Evolutionary conservation across 177 flowering plant species (phyloP), one percentile per base, ranked within the genome.

Genomic region (Tripterygium wilfordii): DNA sequence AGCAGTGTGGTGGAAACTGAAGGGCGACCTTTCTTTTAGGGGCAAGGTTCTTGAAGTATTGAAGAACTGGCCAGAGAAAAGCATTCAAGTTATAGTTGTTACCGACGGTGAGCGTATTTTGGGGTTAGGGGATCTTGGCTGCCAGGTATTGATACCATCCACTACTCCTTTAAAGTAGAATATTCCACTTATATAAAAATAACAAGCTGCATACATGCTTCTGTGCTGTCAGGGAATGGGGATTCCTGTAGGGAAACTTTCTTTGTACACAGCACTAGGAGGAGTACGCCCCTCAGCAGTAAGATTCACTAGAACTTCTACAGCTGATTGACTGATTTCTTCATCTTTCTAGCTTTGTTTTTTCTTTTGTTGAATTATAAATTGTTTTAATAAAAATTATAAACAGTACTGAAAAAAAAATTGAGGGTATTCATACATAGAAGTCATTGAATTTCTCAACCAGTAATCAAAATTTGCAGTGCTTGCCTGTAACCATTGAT

Each of bases 181-280:
- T n/a, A n/a, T n/a, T n/a, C n/a, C n/a, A n/a, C n/a, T n/a, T n/a
- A n/a, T n/a, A n/a, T n/a, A n/a, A n/a, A n/a, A n/a, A n/a, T n/a
- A n/a, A n/a, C n/a, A n/a, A n/a, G n/a, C n/a, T n/a, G n/a, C n/a
- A n/a, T n/a, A n/a, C n/a, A n/a, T n/a, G n/a, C n/a, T n/a, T n/a
- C n/a, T n/a, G n/a, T n/a, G n/a, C n/a, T 53, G 21, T 16, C 72
- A 83, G 94, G 94, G 94, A 20, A 85, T 85, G 94, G 94, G 94
- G 3, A 85, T 85, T 31, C 94, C 94, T 16, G 94, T 85, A 0
- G 94, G 94, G 15, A 85, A 85, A 51, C 86, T 85, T 51, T 67
- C 89, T 62, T 61, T 85, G 23, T 82, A 85, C 36, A 81, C 92
- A 22, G 88, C 92, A 44, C 76, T 84, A 3, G 92, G 92, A 51